phyloP scores from a whole-genome alignment of 441 rosid species.

The Populus hybrid region DNA sequence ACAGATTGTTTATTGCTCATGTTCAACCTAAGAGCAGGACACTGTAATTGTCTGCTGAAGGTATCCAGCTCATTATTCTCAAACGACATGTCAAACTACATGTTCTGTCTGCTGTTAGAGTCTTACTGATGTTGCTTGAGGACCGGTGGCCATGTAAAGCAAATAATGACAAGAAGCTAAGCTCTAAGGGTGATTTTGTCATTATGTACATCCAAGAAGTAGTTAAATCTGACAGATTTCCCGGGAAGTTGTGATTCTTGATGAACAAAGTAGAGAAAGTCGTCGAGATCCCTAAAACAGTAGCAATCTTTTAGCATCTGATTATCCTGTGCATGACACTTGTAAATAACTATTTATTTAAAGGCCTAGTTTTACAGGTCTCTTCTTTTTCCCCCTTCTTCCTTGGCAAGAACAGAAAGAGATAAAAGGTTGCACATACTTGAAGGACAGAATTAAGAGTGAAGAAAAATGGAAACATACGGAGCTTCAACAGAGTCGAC shows the following conservation, averaged over 20 bases:
- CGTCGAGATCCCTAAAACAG: constrained; percentile 11
- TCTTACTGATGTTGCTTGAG: not conserved
- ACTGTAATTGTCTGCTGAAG: not conserved
- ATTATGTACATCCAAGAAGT: not conserved
- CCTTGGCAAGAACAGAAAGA: not conserved
- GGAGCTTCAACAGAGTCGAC: constrained; percentile 3
- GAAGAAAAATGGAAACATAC: constrained; percentile 31
- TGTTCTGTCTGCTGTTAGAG: not conserved
- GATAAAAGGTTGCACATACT: not conserved
- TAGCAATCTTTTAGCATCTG: constrained; percentile 8
- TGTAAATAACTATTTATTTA: not conserved
- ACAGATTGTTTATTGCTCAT: not conserved
- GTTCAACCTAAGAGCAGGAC: not conserved
- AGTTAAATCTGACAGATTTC: constrained; percentile 11
- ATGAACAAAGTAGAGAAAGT: not conserved
- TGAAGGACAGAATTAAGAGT: not conserved
- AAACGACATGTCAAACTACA: not conserved
- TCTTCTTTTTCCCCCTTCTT: not conserved
- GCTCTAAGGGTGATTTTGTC: not conserved
- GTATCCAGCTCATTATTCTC: not conserved
- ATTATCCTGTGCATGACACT: not conserved
- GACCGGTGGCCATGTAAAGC: not conserved
- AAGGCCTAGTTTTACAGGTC: not conserved
- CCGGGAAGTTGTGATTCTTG: constrained; percentile 15
- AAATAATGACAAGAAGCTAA: not conserved